Evolutionary conservation across 108 stramenopile genomes (phyloP).

Genomic region (Fragilariopsis cylindrus): DNA sequence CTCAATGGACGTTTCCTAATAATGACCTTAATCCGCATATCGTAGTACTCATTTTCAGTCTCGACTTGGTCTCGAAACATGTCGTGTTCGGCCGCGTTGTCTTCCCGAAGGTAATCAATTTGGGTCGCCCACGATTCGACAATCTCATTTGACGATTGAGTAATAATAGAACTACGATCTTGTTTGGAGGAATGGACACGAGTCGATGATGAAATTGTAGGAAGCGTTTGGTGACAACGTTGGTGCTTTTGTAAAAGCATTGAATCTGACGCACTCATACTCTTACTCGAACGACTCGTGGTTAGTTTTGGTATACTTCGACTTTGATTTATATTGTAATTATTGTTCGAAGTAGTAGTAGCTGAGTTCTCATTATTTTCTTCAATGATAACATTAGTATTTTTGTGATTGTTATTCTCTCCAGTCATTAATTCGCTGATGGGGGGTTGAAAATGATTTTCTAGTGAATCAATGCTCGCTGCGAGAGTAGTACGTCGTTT

Average conservation of each 20-base stretch:
- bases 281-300: slow-evolving; percentile 19
- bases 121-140: slow-evolving; percentile 66
- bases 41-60: slow-evolving; percentile 48
- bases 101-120: slow-evolving; percentile 59
- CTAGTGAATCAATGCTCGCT: not conserved
- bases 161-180: slow-evolving; percentile 17
- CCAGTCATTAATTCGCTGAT: not conserved
- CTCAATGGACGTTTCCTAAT: slow-evolving; percentile 89
- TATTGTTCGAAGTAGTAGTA: too few relatives aligned
- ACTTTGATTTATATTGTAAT: not conserved
- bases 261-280: slow-evolving; percentile 16
- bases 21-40: slow-evolving; percentile 87
- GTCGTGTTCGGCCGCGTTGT: slow-evolving; percentile 55
- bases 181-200: not conserved
- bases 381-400: not conserved
- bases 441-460: not conserved
- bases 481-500: not conserved
- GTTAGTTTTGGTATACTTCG: slow-evolving; percentile 1
- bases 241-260: slow-evolving; percentile 9
- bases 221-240: not conserved
- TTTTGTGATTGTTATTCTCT: not conserved
- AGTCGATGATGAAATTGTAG: not conserved
- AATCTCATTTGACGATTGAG: slow-evolving; percentile 48
- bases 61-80: slow-evolving; percentile 34
- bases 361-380: too few relatives aligned